phyloP scores from a whole-genome alignment of 495 filamentous ascomycete species.

The Tetracladium marchalianum region DNA sequence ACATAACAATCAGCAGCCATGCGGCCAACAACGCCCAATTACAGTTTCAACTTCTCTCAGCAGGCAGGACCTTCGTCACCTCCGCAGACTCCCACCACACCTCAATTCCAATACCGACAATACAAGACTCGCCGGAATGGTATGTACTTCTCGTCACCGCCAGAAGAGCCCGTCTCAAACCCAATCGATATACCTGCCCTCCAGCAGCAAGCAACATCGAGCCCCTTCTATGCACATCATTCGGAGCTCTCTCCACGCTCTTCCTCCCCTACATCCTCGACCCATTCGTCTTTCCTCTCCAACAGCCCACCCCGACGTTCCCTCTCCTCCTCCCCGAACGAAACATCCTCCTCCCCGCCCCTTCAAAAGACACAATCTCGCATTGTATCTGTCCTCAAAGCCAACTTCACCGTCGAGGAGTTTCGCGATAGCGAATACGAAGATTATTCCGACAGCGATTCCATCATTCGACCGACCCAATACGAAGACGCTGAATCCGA shows the following conservation, averaged over 20 bases:
- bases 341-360: constrained; percentile 1
- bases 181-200: no score
- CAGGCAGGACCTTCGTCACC: constrained; percentile 41
- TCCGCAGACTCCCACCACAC: constrained; percentile 38
- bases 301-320: constrained; percentile 9
- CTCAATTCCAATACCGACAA: background rate
- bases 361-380: background rate
- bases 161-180: no score
- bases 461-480: constrained; percentile 15
- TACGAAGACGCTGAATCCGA: constrained; percentile 21
- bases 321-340: constrained; percentile 8
- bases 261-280: constrained; percentile 27
- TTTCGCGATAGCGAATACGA: constrained; percentile 15
- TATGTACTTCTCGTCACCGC: constrained; percentile 2
- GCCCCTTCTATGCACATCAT: no score
- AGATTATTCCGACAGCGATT: constrained; percentile 12
- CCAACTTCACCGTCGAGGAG: constrained; percentile 19
- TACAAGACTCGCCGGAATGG: constrained; percentile 13
- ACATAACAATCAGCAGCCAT: constrained; percentile 22
- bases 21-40: constrained; percentile 37
- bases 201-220: no score
- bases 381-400: constrained; percentile 4
- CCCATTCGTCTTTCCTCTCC: constrained; percentile 1
- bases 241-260: constrained; percentile 42
- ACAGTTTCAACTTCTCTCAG: constrained; percentile 29